Evolutionary conservation across 306 rosid species (phyloP), one percentile per base, ranked within the genome.

Genomic region (Vigna radiata): DNA sequence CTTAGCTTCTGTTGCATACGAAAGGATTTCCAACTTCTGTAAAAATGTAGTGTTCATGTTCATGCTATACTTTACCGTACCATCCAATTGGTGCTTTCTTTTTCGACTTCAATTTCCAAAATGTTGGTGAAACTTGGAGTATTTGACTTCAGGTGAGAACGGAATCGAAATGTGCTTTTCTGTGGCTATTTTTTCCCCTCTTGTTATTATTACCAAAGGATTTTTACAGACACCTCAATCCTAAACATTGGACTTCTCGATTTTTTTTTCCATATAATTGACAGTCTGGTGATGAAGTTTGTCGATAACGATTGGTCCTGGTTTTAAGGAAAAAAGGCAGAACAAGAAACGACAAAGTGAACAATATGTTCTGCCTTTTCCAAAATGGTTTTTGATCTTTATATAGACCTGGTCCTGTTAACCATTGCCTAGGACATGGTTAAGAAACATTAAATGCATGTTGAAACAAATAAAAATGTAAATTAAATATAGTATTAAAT

Each of bases 11-110:
- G 65, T 83, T 60, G 64, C 79, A 62, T 78, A 70, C 52, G 6
- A 81, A 76, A 81, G 79, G 78, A 77, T 82, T 86, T 76, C 65
- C 84, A 43, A 33, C 84, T 43, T 83, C 19, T 86, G 89, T 59
- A 56, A 73, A 77, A 81, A 73, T 37, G 18, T 66, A 73, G 74
- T 59, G 72, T 25, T 67, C 67, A 46, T 79, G 73, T 19, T 64
- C 78, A 2, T 71, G 72, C 58, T 67, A 29, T 33, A 54, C 29
- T 54, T 54, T 48, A 66, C 3, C 29, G 27, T 43, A 23, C 59
- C 71, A 72, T 41, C 52, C 36, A 29, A 47, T 69, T 61, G 60
- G 23, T 33, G 52, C 53, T 68, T 68, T 72, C 75, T 29, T 76
- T 70, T 54, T 79, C 67, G 76, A 55, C 27, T 44, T 44, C 11